Evolutionary conservation across 2,329 filamentous ascomycete species (phyloP).

Genomic region (Cladophialophora immunda): DNA sequence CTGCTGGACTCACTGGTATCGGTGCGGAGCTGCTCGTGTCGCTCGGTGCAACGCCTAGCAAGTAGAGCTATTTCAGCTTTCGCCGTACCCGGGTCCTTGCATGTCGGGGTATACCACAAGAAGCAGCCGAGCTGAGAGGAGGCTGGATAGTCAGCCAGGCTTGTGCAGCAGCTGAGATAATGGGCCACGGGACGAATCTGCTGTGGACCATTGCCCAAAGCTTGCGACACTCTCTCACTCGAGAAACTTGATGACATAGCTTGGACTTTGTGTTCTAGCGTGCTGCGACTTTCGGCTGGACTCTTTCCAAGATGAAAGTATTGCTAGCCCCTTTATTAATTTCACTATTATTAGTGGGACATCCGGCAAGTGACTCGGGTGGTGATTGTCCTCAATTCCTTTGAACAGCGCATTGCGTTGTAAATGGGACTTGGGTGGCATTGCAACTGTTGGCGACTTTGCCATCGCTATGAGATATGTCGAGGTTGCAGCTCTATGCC

Average conservation of each 20-base stretch:
- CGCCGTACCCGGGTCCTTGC: not conserved
- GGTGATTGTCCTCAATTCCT: not conserved
- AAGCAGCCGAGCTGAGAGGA: not conserved
- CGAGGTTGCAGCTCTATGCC: not conserved
- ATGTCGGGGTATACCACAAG: not conserved
- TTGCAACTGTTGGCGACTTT: not conserved
- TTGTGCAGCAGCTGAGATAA: conserved; percentile 3
- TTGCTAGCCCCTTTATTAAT: not conserved
- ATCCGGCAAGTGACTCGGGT: not conserved
- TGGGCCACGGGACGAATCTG: not conserved
- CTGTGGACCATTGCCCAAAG: not conserved
- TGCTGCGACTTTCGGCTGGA: not conserved
- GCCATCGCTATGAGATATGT: not conserved
- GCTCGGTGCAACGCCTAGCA: not conserved
- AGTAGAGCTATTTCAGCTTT: not conserved
- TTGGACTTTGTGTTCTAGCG: not conserved
- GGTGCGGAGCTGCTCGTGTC: not conserved
- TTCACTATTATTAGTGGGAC: not conserved
- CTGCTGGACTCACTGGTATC: not conserved
- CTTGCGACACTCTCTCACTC: not conserved
- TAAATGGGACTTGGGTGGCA: not conserved
- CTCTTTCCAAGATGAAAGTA: not conserved
- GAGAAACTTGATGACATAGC: not conserved
- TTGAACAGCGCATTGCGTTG: not conserved
- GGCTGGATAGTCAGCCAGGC: not conserved